A percentile compares a stretch with the other conserved stretches of the same genome.
Conservation (phyloP, 768 basidiomycete genomes). For the Pholiota molesta region DNA sequence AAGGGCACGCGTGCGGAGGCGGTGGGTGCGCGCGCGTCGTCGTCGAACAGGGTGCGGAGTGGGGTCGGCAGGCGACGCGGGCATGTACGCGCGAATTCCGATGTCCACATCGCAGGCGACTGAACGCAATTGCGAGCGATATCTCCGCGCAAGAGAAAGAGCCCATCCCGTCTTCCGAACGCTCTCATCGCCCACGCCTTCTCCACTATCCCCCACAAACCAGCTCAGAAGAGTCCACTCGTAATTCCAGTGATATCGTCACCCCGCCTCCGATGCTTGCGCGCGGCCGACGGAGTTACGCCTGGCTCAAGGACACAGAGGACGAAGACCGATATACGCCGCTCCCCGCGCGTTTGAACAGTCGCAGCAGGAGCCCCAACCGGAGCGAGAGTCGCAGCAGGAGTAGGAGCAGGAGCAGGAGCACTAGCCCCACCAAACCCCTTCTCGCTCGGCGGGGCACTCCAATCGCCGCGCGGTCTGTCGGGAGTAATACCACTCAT, state of each 20-base stretch:
- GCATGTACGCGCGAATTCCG: constrained; percentile 30
- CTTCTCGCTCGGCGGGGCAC: neutral
- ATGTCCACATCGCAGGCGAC: constrained; percentile 12
- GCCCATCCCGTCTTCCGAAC: neutral
- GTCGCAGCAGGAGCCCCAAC: constrained; percentile 26
- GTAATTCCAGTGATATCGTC: neutral
- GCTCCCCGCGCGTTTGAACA: constrained; percentile 33
- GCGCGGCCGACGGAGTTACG: constrained; percentile 13
- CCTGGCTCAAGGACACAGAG: constrained; percentile 12
- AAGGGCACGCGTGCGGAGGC: neutral
- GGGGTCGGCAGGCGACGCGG: constrained; percentile 11
- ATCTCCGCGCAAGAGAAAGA: neutral
- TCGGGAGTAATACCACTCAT: neutral
- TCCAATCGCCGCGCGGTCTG: neutral
- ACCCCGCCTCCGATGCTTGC: neutral
- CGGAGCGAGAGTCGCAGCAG: constrained; percentile 17
- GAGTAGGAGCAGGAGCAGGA: constrained; percentile 17
- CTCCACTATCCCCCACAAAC: neutral
- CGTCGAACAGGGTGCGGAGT: neutral
- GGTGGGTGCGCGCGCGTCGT: neutral
- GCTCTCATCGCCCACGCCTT: neutral
- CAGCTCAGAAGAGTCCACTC: neutral
- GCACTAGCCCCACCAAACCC: constrained; percentile 27
- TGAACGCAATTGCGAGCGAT: neutral
- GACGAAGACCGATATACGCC: constrained; percentile 43